Evolutionary conservation across 306 rosid species (phyloP), one percentile per base, ranked within the genome.

Genomic region (Potentilla sterilis): DNA sequence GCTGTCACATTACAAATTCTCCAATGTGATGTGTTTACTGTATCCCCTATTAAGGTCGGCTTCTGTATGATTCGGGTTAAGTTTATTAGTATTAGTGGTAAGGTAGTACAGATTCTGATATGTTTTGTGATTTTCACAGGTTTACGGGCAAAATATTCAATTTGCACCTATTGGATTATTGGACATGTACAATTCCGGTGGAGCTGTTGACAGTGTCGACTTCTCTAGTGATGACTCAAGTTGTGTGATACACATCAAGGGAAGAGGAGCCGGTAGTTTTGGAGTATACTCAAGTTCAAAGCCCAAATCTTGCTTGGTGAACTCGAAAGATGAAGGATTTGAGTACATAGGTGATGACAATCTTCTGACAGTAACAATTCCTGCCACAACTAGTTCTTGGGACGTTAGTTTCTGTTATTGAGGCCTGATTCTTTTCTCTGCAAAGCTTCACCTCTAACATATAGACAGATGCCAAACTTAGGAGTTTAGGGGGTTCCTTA

Each of bases 111-210:
- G 11, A 11, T 47, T 42, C 52, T 44, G 38, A 37, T 19, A 49
- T 68, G 24, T 15, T 49, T 12, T 74, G 18, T 42, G 49, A 4
- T 35, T 52, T 40, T 11, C n/a, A 55, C 78, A 83, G 86, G 81
- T 54, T 58, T 84, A 81, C 80, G 58, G 49, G 22, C n/a, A 74
- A 62, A 54, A 54, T 38, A 67, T 71, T 69, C 44, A 81, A 21
- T 81, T 84, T 75, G 85, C 85, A 57, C 81, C 88, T 12, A 67
- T 84, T 66, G 88, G 85, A 44, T 70, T 84, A 34, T 19, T 75
- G 40, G 78, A 84, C 38, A 84, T 84, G 84, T 80, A 84, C 82
- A 84, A 84, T 55, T 80, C 84, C 24, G 82, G 84, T 14, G 87
- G 87, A 80, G 87, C 87, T 37, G 69, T 80, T 69, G 83, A 80